phyloP scores from a whole-genome alignment of 2,329 filamentous ascomycete genomes.

The Talaromyces sp. region DNA sequence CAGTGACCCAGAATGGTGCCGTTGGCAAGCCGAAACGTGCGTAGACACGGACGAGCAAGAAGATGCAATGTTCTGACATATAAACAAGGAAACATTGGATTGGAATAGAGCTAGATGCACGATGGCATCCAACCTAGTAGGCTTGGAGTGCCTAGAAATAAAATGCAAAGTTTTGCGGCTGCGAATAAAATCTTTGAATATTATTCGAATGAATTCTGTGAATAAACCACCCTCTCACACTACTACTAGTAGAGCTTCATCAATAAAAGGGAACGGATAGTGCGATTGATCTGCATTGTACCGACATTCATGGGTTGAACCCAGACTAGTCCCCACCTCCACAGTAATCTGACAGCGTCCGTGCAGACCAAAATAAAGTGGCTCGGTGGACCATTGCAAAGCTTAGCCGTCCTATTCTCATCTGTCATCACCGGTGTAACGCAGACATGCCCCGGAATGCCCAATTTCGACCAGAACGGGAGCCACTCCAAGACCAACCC shows the following conservation, averaged over 20 bases:
- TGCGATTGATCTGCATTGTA: no score
- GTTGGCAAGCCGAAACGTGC: constrained; percentile 41
- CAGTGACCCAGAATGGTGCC: constrained; percentile 31
- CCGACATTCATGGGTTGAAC: no score
- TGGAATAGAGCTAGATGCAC: constrained; percentile 16
- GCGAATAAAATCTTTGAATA: constrained; percentile 1
- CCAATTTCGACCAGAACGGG: constrained; percentile 17
- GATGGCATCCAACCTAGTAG: neutral
- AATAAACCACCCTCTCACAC: no score
- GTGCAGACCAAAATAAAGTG: no score
- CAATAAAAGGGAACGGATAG: no score
- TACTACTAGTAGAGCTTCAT: no score
- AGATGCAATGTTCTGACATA: constrained; percentile 15
- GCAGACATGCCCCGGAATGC: constrained; percentile 17
- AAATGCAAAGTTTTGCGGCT: neutral
- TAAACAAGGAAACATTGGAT: constrained; percentile 1
- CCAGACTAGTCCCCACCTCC: no score
- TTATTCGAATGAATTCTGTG: no score
- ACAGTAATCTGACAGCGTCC: no score
- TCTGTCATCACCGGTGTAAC: neutral
- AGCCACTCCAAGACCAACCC: constrained; percentile 14
- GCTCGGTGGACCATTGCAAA: no score
- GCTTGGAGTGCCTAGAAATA: neutral
- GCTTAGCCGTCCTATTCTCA: neutral
- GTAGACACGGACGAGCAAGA: constrained; percentile 23